A percentile compares a stretch with the other conserved stretches of the same genome.
These are phyloP conservation scores for Aspergillus japonicus DNA, from an alignment of 2,329 filamentous ascomycete genomes.

Conservation along the genomic window DNA sequence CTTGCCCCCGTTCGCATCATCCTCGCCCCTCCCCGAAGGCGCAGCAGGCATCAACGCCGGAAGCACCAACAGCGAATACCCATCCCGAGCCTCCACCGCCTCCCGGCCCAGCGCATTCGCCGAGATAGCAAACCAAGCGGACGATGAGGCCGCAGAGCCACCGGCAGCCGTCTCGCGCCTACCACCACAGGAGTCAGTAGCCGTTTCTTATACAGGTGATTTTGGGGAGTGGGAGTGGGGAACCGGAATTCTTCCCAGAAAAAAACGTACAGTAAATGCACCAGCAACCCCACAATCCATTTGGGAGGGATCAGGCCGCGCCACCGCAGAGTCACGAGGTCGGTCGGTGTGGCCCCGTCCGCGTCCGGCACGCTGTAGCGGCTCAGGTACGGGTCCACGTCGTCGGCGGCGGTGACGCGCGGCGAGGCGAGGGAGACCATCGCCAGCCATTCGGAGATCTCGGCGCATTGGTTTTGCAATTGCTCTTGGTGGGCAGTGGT, in stretches of 20 bases:
- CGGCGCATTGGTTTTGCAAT: conserved; percentile 61
- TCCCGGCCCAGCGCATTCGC: conserved; percentile 34
- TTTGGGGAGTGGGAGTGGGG: too few relatives aligned
- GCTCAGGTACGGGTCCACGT: conserved; percentile 45
- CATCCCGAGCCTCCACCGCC: conserved; percentile 41
- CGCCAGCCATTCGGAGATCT: conserved; percentile 63
- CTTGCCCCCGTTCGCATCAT: neutral
- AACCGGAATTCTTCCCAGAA: neutral
- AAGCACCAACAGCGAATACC: conserved; percentile 36
- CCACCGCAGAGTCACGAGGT: conserved; percentile 44
- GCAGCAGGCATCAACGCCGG: conserved; percentile 1
- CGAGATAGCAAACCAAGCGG: conserved; percentile 38
- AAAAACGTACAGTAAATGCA: conserved; percentile 36
- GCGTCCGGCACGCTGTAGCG: conserved; percentile 41
- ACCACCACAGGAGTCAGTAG: neutral
- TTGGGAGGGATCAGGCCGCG: conserved; percentile 39
- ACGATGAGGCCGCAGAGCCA: neutral
- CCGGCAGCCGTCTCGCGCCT: conserved; percentile 21
- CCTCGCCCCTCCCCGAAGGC: neutral
- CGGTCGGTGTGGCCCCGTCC: conserved; percentile 21
- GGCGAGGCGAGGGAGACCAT: conserved; percentile 51
- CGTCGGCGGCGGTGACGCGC: conserved; percentile 36
- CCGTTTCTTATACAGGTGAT: neutral
- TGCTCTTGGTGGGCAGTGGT: conserved; percentile 35
- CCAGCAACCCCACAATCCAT: conserved; percentile 42